Percentiles rank a stretch among this genome's conserved stretches.
Evolutionary conservation across 495 filamentous ascomycete species (phyloP).

Genomic region (Coniosporium apollinis): DNA sequence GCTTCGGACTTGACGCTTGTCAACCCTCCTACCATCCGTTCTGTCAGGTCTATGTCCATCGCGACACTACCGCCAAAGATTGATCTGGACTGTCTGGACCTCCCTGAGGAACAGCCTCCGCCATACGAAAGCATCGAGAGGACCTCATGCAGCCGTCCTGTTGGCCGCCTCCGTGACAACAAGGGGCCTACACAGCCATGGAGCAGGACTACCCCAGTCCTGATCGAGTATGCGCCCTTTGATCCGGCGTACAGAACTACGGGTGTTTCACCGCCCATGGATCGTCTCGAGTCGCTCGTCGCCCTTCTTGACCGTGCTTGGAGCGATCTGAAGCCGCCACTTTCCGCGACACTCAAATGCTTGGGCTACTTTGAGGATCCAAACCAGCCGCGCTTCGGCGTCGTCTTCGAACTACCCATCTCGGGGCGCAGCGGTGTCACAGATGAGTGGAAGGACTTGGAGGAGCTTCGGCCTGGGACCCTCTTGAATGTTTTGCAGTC

Average conservation of each 20-base stretch:
- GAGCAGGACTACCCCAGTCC: slow-evolving; percentile 32
- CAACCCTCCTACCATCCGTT: slow-evolving; percentile 6
- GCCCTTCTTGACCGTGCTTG: slow-evolving; percentile 31
- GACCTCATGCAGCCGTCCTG: slow-evolving; percentile 14
- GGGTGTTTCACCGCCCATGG: slow-evolving; percentile 43
- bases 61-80: slow-evolving; percentile 17
- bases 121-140: slow-evolving; percentile 22
- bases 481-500: slow-evolving; percentile 42
- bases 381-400: slow-evolving; percentile 54
- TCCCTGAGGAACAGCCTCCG: slow-evolving; percentile 24
- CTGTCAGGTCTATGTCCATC: slow-evolving; percentile 5
- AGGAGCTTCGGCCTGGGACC: slow-evolving; percentile 28
- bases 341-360: slow-evolving; percentile 47
- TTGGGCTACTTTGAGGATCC: slow-evolving; percentile 79
- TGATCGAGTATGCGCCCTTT: slow-evolving; percentile 50
- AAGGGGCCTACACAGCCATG: slow-evolving; percentile 23
- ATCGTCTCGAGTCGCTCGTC: slow-evolving; percentile 46
- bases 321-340: slow-evolving; percentile 34
- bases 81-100: slow-evolving; percentile 14
- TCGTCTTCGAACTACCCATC: slow-evolving; percentile 69
- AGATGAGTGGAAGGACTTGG: slow-evolving; percentile 29
- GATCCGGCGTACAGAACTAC: slow-evolving; percentile 46
- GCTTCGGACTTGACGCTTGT: slow-evolving; percentile 12
- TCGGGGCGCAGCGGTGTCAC: slow-evolving; percentile 30
- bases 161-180: slow-evolving; percentile 20